These are phyloP conservation scores for Calonectria pteridis DNA, from an alignment of 2,329 filamentous ascomycete species.

Conservation along the genomic window DNA sequence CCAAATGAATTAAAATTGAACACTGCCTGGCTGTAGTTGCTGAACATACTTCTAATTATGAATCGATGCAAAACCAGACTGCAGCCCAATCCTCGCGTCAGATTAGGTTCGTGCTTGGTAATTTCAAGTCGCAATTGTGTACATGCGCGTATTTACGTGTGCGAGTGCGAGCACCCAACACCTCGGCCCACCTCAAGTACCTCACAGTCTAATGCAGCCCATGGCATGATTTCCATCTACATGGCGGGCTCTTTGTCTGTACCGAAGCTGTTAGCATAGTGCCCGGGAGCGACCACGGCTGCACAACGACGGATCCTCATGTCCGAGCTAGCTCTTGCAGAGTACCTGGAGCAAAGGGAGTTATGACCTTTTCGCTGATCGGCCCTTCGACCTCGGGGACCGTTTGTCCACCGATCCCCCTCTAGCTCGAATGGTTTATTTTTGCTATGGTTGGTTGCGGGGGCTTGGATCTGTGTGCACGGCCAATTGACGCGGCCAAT, in stretches of 20 bases:
- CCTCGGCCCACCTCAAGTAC: neutral
- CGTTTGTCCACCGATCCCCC: neutral
- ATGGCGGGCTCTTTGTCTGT: neutral
- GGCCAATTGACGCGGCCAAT: conserved; percentile 20
- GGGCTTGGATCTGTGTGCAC: conserved; percentile 14
- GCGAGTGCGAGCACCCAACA: neutral
- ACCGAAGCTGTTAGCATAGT: neutral
- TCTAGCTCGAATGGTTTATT: conserved; percentile 6
- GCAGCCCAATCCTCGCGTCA: neutral
- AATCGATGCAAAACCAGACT: neutral
- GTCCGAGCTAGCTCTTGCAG: neutral
- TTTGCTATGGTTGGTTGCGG: neutral
- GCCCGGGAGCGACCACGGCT: neutral
- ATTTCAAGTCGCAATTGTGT: neutral
- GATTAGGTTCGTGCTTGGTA: neutral
- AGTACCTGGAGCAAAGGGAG: neutral
- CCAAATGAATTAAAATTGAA: conserved; percentile 9
- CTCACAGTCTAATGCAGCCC: neutral
- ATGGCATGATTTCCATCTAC: conserved; percentile 14
- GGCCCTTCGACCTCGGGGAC: neutral
- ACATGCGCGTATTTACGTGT: neutral
- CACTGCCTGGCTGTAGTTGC: neutral
- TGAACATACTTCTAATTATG: neutral
- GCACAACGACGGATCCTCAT: neutral
- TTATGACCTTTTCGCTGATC: neutral